A percentile compares a stretch with the other conserved stretches of the same genome.
phyloP scores from a whole-genome alignment of 2,329 filamentous ascomycete genomes.

The Hypoxylon sp. region DNA sequence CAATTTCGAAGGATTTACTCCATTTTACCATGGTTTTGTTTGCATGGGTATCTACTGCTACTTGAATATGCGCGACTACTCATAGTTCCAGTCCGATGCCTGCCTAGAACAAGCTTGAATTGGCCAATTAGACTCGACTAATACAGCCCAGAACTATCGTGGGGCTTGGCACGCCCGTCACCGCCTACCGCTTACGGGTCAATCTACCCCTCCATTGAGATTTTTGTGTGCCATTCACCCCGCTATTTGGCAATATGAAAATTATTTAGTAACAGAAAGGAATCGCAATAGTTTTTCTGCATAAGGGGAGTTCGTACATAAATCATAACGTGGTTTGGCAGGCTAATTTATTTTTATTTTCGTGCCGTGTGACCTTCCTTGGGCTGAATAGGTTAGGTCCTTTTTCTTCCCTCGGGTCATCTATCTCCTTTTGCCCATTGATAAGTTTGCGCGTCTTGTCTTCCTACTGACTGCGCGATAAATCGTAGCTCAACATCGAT shows the following conservation, averaged over 20 bases:
- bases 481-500: constrained; percentile 12
- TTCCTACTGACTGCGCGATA: constrained; percentile 30
- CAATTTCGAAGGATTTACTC: not conserved
- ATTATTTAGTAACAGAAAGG: constrained; percentile 30
- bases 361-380: constrained; percentile 27
- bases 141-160: not conserved
- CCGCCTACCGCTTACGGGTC: constrained; percentile 31
- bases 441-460: constrained; percentile 30
- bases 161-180: constrained; percentile 9
- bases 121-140: constrained; percentile 20
- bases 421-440: constrained; percentile 20
- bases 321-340: constrained; percentile 18
- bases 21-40: not conserved
- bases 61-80: constrained; percentile 6
- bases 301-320: constrained; percentile 10
- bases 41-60: constrained; percentile 4
- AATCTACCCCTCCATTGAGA: constrained; percentile 38
- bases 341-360: constrained; percentile 32
- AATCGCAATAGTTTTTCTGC: constrained; percentile 19
- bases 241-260: constrained; percentile 36
- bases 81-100: not conserved
- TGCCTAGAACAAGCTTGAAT: constrained; percentile 10
- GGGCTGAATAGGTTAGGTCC: constrained; percentile 29
- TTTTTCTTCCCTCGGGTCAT: constrained; percentile 26
- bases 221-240: constrained; percentile 31